Evolutionary conservation across 768 basidiomycete species (phyloP), one percentile per base, ranked within the genome.

Genomic region (Crepidotus variabilis): DNA sequence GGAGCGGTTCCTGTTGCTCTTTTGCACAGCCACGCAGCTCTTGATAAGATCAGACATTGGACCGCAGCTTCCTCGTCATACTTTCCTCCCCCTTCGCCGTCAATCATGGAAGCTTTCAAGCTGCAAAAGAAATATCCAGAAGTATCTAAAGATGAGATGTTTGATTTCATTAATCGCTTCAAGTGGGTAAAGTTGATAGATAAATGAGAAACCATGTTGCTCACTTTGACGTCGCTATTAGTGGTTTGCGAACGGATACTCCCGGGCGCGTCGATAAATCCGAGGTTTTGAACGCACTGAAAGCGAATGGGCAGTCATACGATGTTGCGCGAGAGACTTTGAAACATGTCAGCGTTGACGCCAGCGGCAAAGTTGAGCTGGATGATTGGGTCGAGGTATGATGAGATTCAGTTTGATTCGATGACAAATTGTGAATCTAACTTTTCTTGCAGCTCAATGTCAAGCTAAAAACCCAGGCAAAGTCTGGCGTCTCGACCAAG

Each of bases 351-450:
- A 90, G 87, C 57, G 86, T 98, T 50, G 96, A 98, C 70, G 88
- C 96, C 5, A 92, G 90, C 70, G 96, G 97, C 47, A 92, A 94
- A 71, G 87, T 99, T 57, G 97, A 98, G 71, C 75, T 98, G 57
- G 97, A 98, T 63, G 97, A 98, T 68, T 99, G 93, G 88, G 95
- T 98, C 47, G 96, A 98, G 83, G 90, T 95, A 60, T 58, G 83
- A 56, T 63, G 67, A 69, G 61, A 52, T 61, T 57, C 28, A 23
- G 23, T 50, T 34, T 57, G 43, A 7, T 4, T 32, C 45, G 16
- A 18, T 2, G 35, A 6, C 11, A 35, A 18, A 24, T 2, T 20
- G 35, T 11, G 46, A 9, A 20, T 28, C 54, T 64, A 51, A 61
- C 33, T 35, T 43, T 33, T 10, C 50, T 51, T 58, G 50, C 63